These are phyloP conservation scores for Starmerella kuoi DNA, from an alignment of 805 yeast genomes.

Conservation along the genomic window DNA sequence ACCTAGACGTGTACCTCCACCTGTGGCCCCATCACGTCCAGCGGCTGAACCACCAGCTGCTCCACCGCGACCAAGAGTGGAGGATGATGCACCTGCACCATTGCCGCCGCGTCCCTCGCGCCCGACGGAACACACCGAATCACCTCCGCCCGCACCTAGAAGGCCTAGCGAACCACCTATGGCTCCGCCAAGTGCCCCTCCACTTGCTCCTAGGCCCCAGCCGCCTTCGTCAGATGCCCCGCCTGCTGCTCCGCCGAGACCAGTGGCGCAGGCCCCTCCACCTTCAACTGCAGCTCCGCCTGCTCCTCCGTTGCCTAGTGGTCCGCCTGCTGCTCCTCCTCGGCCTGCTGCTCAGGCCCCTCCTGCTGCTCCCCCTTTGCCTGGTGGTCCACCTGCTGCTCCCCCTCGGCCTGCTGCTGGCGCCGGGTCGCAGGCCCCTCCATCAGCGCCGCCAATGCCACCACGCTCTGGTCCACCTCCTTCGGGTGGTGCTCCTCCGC, in stretches of 20 bases:
- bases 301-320: constrained; percentile 19
- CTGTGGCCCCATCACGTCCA: not conserved
- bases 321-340: constrained; percentile 22
- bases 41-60: constrained; percentile 3
- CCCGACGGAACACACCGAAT: constrained; percentile 13
- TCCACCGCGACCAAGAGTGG: constrained; percentile 14
- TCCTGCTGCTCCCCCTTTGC: constrained; percentile 22
- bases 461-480: constrained; percentile 29
- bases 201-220: not conserved
- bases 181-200: constrained; percentile 10
- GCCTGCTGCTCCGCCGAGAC: constrained; percentile 8
- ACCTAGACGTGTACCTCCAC: constrained; percentile 3
- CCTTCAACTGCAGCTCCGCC: constrained; percentile 18
- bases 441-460: constrained; percentile 26
- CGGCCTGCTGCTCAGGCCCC: constrained; percentile 20
- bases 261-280: constrained; percentile 4
- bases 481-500: constrained; percentile 15
- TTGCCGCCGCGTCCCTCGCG: constrained; percentile 7
- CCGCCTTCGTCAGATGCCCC: constrained; percentile 3
- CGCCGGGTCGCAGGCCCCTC: constrained; percentile 28
- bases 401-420: constrained; percentile 29
- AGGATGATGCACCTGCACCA: constrained; percentile 9
- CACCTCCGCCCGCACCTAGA: constrained; percentile 13
- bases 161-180: constrained; percentile 17
- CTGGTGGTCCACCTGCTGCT: constrained; percentile 3